Base-by-base conservation (phyloP, 192 early-diverging fungal genomes). In the Obelidium mucronatum region DNA sequence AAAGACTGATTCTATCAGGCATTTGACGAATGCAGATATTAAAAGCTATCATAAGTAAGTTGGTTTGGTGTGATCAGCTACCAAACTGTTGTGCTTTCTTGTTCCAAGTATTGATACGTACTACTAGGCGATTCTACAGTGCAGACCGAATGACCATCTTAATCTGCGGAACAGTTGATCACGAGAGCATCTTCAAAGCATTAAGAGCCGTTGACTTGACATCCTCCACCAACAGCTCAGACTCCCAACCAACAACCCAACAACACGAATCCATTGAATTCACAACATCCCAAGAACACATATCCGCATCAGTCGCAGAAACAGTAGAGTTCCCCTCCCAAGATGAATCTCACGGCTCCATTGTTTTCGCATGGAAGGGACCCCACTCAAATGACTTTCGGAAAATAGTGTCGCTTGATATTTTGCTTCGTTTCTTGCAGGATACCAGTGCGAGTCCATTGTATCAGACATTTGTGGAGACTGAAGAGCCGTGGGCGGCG, bases 401-500 rank as follows among this genome's bases (percentile, higher is more conserved):
- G 39, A 86, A 86, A 1, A 80, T 84, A 52, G 66, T 89, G 11
- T 90, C 90, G 0, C 68, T 95, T 2, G 90, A 94, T 59, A 88
- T 96, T 36, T 77, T 96, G 48, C 77, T 92, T 53, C 85, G 90
- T 4, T 95, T 89, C 65, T 77, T 96, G 61, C 85, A 88, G 11
- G 92, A 93, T 40, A 87, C 66, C 30, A 70, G 84, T 22, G 90
- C 92, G 2, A 91, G 90, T 33, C 92, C 91, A 3, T 87, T 94
- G 53, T 78, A 84, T 37, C 93, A 93, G 78, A 86, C 81, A 31
- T 95, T 95, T 90, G 91, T 93, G 4, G 94, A 96, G 80, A 82
- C 85, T 22, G 75, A 82, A 19, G 80, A 77, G 6, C 93, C 93
- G 2, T 79, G 86, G 60, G 92, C 91, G 6, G 88, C 85, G 31